phyloP scores from a whole-genome alignment of 495 filamentous ascomycete genomes.

The Penicillium egyptiacum region DNA sequence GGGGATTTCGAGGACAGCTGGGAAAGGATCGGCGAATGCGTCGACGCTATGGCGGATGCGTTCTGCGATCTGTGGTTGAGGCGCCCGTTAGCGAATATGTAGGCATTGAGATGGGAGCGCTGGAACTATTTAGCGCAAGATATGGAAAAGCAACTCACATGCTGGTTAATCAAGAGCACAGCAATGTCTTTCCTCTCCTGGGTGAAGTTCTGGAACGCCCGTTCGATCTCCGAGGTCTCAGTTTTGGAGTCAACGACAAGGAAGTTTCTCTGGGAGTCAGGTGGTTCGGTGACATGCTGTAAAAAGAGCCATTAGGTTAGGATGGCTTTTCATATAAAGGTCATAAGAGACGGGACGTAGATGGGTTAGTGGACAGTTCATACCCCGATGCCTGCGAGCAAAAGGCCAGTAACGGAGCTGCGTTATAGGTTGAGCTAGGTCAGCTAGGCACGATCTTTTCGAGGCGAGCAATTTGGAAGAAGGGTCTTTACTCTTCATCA shows the following conservation, averaged over 20 bases:
- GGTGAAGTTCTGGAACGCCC: constrained; percentile 86
- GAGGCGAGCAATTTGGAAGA: background rate
- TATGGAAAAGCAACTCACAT: constrained; percentile 57
- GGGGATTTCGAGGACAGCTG: constrained; percentile 81
- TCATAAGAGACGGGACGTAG: background rate
- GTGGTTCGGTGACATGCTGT: constrained; percentile 73
- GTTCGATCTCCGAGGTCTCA: constrained; percentile 82
- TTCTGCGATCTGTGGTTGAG: constrained; percentile 72
- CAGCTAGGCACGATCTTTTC: constrained; percentile 17
- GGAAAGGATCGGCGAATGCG: constrained; percentile 54
- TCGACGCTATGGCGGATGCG: constrained; percentile 76
- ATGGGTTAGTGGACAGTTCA: constrained; percentile 30
- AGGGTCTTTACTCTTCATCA: constrained; percentile 72
- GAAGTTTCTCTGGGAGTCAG: constrained; percentile 93
- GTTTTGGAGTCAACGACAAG: constrained; percentile 94
- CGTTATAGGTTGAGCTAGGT: constrained; percentile 26
- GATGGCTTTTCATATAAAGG: background rate
- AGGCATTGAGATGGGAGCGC: background rate
- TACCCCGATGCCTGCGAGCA: constrained; percentile 94
- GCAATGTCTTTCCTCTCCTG: constrained; percentile 91
- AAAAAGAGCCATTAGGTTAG: constrained; percentile 1
- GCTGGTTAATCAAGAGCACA: constrained; percentile 95
- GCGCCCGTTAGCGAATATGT: background rate
- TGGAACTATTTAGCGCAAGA: background rate
- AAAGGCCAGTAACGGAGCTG: constrained; percentile 92